Base-by-base conservation (phyloP, 108 stramenopile species). In the Nitzschia sp. region DNA sequence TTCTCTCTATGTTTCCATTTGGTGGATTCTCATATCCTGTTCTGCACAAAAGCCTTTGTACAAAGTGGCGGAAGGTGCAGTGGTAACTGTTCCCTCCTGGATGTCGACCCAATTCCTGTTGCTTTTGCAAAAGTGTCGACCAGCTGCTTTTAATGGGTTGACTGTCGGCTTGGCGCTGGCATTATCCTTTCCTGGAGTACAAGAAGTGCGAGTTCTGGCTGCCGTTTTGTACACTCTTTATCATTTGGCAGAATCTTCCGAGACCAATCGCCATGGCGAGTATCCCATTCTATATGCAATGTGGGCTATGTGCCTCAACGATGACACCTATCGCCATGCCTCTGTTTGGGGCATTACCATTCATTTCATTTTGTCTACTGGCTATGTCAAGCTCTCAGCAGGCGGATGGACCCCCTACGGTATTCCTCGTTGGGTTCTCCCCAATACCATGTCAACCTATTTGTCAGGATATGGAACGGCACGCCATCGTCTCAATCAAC, bases 191-290 rank as follows among this genome's bases (percentile, higher is more conserved):
- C 17, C 14, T 17, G 2, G 6, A 3, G 46, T 48, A 6, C 17
- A 17, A 17, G 54, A 25, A 26, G 40, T 62, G 3, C 37, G 60
- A 51, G 12, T 62, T 37, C 26, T 62, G 12, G 60, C 39, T 2
- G 60, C 60, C 12, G 25, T 62, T 14, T 14, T 62, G 14, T 62
- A 25, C 21, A 25, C 60, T 2, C 8, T 62, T 3, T 62, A 62
- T 48, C 60, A 62, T 22, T 6, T 62, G 60, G 46, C 39, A 37
- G 60, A 62, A 8, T 21, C 44, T 1, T 48, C 44, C 60, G 46
- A 25, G 40, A 62, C 60, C 19, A 37, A 62, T 48, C 41, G 60
- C 12, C 60, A 62, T 48, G 60, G 60, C 37, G 60, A 62, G 20
- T 62, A 62, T 37, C 60, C 60, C 6, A 20, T 62, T 26, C 60